A percentile compares a stretch with the other conserved stretches of the same genome.
Evolutionary conservation across 306 rosid genomes (phyloP).

Genomic region (Vigna reflexopilosa): DNA sequence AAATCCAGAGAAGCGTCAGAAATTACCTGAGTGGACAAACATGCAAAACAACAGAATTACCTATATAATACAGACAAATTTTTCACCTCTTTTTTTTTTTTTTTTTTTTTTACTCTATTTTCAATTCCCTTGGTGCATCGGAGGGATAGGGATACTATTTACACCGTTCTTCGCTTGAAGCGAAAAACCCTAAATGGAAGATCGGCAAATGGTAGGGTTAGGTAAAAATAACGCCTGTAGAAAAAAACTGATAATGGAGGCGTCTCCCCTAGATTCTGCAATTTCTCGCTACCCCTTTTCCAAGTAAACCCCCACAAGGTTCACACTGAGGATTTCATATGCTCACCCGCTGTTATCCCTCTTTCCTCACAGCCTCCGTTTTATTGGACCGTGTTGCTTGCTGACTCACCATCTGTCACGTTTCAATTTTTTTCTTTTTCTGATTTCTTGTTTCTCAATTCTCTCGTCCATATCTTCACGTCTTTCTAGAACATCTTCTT

Average conservation of each 20-base stretch:
- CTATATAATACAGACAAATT: not conserved
- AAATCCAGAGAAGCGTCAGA: not conserved
- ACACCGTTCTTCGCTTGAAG: not conserved
- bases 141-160: not conserved
- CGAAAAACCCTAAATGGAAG: constrained; percentile 17
- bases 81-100: not conserved
- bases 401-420: not conserved
- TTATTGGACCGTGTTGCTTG: constrained; percentile 35
- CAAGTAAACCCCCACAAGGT: constrained; percentile 20
- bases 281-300: constrained; percentile 28
- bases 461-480: constrained; percentile 23
- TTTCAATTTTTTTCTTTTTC: not conserved
- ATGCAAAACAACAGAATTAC: constrained; percentile 32
- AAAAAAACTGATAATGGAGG: not conserved
- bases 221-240: not conserved
- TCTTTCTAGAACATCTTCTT: constrained; percentile 3
- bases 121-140: not conserved
- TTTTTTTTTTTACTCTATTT: not conserved
- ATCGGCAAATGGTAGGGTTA: constrained; percentile 8
- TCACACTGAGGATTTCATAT: constrained; percentile 5
- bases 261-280: constrained; percentile 19
- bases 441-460: not conserved
- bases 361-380: constrained; percentile 38
- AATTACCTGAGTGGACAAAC: constrained; percentile 33
- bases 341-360: not conserved